Evolutionary conservation across 2,329 filamentous ascomycete genomes (phyloP), one percentile per base, ranked within the genome.

Genomic region (Cytospora leucostoma): DNA sequence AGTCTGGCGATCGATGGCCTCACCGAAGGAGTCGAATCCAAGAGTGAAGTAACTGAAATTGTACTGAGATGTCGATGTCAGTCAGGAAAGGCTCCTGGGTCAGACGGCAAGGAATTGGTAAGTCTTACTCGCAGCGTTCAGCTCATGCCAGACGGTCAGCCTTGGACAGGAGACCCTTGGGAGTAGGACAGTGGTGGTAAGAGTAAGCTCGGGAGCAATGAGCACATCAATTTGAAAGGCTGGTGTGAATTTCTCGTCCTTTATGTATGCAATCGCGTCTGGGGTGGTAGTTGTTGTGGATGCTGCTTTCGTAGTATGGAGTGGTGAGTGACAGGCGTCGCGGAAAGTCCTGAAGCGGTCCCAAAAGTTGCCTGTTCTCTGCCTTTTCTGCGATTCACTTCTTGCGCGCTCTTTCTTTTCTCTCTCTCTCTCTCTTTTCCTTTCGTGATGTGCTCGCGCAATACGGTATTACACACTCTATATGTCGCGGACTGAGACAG

Each of bases 101-200:
- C 49, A 34, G 38, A 53, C 44, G 47, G 35, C 37, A 11, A 59
- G n/a, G 12, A 38, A 49, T 21, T 34, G 35, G 47, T 56, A 53
- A 56, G 56, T 37, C 63, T 65, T 65, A 65, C 63, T 54, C 49
- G 56, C 59, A 56, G 40, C 55, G 35, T 59, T 44, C 59, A 58
- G 59, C 55, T 62, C 63, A 59, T 62, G 49, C 58, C 61, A 63
- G 51, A 60, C 35, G 38, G 50, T 63, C 40, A 58, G 56, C 38
- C 17, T 37, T 21, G 15, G 51, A 32, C 50, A 51, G 56, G 35
- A 38, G 32, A 51, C 33, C n/a, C 35, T 51, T 32, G 35, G 35
- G 17, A 27, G 56, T 47, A 56, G 34, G 61, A 54, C 27, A 37
- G 34, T 59, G 49, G 35, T 52, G 32, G 27, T 27, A 56, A 52